Conservation (phyloP, 1,284 basidiomycete species). For the Cryptococcus floricola region DNA sequence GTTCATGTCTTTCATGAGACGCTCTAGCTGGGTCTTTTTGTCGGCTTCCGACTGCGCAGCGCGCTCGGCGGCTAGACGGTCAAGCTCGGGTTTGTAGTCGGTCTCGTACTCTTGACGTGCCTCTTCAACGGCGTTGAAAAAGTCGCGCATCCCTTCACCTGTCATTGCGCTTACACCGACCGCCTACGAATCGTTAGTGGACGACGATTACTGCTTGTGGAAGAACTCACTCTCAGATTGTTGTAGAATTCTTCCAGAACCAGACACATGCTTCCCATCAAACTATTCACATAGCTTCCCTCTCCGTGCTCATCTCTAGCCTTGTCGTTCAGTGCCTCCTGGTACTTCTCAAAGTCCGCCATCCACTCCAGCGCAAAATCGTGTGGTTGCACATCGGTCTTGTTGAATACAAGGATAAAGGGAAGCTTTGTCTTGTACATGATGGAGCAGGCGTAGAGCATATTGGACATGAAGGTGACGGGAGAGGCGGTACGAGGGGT, state of each 20-base stretch:
- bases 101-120: conserved; percentile 83
- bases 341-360: conserved; percentile 83
- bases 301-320: conserved; percentile 78
- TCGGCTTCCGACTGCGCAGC: conserved; percentile 61
- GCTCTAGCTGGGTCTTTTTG: conserved; percentile 68
- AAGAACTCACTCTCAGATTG: conserved; percentile 69
- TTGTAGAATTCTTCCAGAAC: conserved; percentile 99
- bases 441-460: conserved; percentile 99
- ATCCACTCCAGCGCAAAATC: conserved; percentile 97
- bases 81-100: conserved; percentile 87
- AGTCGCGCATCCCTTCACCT: conserved; percentile 84
- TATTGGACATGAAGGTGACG: conserved; percentile 99
- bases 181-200: conserved; percentile 56
- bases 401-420: conserved; percentile 98
- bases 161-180: conserved; percentile 96
- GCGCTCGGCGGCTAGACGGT: conserved; percentile 57
- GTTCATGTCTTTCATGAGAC: conserved; percentile 80
- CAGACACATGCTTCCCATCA: conserved; percentile 99
- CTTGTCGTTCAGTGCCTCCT: conserved; percentile 56
- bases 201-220: background rate
- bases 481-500: conserved; percentile 92
- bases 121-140: conserved; percentile 84
- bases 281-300: conserved; percentile 94
- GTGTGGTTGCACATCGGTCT: conserved; percentile 83
- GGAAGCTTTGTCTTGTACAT: conserved; percentile 97